A percentile compares a stretch with the other conserved stretches of the same genome.
Evolutionary conservation across 257 asterid genomes (phyloP).

Genomic region (Scutellaria baicalensis): DNA sequence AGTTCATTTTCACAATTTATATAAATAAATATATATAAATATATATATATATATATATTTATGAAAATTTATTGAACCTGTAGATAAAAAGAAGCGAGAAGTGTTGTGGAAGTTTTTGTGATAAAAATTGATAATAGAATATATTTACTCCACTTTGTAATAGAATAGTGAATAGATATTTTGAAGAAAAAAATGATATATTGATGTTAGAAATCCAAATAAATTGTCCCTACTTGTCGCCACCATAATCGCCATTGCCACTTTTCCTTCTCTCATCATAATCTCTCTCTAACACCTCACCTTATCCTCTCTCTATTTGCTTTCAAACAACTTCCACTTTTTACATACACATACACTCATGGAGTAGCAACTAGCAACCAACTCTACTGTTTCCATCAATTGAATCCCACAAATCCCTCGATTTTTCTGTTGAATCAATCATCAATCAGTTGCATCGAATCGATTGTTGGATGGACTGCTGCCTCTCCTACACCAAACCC

Average conservation of each 20-base stretch:
- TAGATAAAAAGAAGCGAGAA: too few relatives aligned
- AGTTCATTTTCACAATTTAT: too few relatives aligned
- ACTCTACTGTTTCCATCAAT: too few relatives aligned
- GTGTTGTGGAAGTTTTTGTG: too few relatives aligned
- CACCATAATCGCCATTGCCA: not conserved
- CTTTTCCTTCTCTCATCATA: not conserved
- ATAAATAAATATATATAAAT: too few relatives aligned
- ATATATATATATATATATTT: too few relatives aligned
- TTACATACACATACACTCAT: not conserved
- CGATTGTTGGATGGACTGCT: slow-evolving; percentile 61
- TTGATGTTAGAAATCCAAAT: not conserved
- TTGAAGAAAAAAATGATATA: not conserved
- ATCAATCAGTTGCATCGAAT: not conserved
- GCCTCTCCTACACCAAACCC: slow-evolving; percentile 31
- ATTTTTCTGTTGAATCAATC: not conserved
- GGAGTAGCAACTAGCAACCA: too few relatives aligned
- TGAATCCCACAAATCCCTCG: not conserved
- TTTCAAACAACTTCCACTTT: not conserved
- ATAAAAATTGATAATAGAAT: too few relatives aligned
- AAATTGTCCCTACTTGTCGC: slow-evolving; percentile 1
- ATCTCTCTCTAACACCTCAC: not conserved
- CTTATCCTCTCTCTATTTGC: slow-evolving; percentile 15
- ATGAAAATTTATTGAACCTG: too few relatives aligned
- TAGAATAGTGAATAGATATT: not conserved
- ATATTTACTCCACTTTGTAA: too few relatives aligned